phyloP scores from a whole-genome alignment of 257 asterid genomes.

The Euphrasia confusa region DNA sequence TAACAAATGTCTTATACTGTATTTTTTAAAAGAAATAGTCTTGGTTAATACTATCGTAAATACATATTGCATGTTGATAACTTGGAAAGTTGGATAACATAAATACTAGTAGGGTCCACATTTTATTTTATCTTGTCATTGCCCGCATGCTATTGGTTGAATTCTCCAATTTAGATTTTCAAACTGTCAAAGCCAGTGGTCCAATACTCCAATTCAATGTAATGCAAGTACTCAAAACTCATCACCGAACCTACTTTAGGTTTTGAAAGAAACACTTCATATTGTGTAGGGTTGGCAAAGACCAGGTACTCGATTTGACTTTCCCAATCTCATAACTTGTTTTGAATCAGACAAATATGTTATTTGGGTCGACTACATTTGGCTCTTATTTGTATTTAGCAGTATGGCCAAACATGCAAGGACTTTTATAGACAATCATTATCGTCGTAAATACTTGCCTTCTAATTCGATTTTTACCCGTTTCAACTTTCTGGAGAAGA shows the following conservation, averaged over 20 bases:
- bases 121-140: constrained; percentile 18
- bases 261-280: constrained; percentile 7
- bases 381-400: too few relatives aligned
- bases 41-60: too few relatives aligned
- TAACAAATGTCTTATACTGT: too few relatives aligned
- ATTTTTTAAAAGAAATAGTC: too few relatives aligned
- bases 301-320: not conserved
- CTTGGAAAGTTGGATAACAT: constrained; percentile 2
- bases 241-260: not conserved
- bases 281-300: constrained; percentile 1
- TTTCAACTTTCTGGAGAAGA: too few relatives aligned
- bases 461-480: too few relatives aligned
- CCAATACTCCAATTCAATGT: constrained; percentile 10
- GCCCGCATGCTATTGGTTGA: constrained; percentile 11
- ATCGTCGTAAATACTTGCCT: too few relatives aligned
- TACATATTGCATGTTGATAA: not conserved
- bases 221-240: not conserved
- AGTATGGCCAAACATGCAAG: too few relatives aligned
- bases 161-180: constrained; percentile 22
- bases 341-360: not conserved
- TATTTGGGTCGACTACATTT: too few relatives aligned
- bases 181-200: constrained; percentile 20
- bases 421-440: too few relatives aligned
- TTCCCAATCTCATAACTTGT: not conserved
- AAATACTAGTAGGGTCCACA: constrained; percentile 20